Percentiles rank a stretch among this genome's conserved stretches.
phyloP scores from a whole-genome alignment of 2,329 filamentous ascomycete species.

The Nemania abortiva region DNA sequence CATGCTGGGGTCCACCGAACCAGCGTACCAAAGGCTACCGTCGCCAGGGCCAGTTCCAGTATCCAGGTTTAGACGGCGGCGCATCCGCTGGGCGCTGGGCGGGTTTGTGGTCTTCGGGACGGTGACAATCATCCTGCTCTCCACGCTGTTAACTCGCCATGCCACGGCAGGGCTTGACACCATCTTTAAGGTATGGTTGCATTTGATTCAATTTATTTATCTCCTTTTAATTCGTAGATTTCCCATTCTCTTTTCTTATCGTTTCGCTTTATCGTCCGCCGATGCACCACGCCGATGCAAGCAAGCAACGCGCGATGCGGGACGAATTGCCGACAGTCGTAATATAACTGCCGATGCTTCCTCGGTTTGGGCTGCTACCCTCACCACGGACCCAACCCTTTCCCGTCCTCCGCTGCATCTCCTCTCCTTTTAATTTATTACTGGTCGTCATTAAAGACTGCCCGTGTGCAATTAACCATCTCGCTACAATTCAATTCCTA shows the following conservation, averaged over 20 bases:
- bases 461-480: neutral
- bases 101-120: constrained; percentile 33
- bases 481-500: constrained; percentile 2
- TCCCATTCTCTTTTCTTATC: neutral
- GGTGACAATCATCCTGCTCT: constrained; percentile 37
- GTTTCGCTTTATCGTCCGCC: constrained; percentile 2
- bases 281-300: constrained; percentile 11
- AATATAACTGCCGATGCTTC: constrained; percentile 31
- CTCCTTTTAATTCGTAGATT: neutral
- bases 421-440: constrained; percentile 2
- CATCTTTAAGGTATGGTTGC: constrained; percentile 38
- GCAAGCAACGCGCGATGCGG: constrained; percentile 5
- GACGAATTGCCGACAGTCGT: constrained; percentile 29
- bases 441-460: neutral
- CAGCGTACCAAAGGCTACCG: constrained; percentile 28
- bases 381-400: neutral
- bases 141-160: constrained; percentile 37
- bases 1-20: constrained; percentile 29
- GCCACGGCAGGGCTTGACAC: constrained; percentile 20
- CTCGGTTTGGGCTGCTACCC: constrained; percentile 3
- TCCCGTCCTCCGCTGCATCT: constrained; percentile 1
- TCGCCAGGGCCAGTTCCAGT: constrained; percentile 8
- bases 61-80: constrained; percentile 19
- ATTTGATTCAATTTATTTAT: constrained; percentile 1
- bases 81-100: constrained; percentile 23